A percentile compares a stretch with the other conserved stretches of the same genome.
These are phyloP conservation scores for Boletus smithii DNA, from an alignment of 1,284 basidiomycete genomes.

Conservation along the genomic window DNA sequence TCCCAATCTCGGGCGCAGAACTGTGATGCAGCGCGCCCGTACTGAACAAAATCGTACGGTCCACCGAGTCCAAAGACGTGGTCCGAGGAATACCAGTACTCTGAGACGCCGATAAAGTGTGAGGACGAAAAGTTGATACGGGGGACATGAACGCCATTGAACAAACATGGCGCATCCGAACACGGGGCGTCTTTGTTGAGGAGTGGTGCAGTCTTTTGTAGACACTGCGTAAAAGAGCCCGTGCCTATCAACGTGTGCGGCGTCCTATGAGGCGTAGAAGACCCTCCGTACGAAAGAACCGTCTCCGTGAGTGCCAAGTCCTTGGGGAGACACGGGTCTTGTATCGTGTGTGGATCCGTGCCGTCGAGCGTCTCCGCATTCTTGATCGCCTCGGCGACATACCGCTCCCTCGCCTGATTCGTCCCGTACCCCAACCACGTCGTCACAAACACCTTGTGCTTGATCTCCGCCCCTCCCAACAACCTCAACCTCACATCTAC, in stretches of 20 bases:
- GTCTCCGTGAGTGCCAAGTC: constrained; percentile 60
- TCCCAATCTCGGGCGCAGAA: constrained; percentile 86
- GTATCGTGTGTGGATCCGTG: constrained; percentile 44
- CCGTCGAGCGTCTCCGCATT: constrained; percentile 41
- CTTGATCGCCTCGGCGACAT: constrained; percentile 67
- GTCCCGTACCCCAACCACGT: constrained; percentile 99
- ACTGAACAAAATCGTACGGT: constrained; percentile 93
- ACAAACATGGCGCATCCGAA: constrained; percentile 84
- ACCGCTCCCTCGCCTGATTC: constrained; percentile 91
- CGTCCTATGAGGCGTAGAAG: constrained; percentile 43
- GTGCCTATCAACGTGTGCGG: constrained; percentile 77
- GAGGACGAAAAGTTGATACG: constrained; percentile 88
- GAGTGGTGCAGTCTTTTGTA: constrained; percentile 70
- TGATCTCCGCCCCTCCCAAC: constrained; percentile 82
- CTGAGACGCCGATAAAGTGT: constrained; percentile 95
- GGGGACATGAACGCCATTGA: constrained; percentile 94
- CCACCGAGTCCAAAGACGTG: constrained; percentile 95
- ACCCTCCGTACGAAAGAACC: constrained; percentile 42
- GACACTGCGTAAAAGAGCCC: constrained; percentile 86
- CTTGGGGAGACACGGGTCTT: constrained; percentile 89
- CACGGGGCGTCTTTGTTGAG: constrained; percentile 88
- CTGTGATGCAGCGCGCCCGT: constrained; percentile 86
- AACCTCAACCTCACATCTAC: constrained; percentile 80
- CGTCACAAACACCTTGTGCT: constrained; percentile 94
- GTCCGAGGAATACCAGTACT: constrained; percentile 99